Conservation (phyloP, 2,329 filamentous ascomycete genomes). For the Sarocladium brachiariae region DNA sequence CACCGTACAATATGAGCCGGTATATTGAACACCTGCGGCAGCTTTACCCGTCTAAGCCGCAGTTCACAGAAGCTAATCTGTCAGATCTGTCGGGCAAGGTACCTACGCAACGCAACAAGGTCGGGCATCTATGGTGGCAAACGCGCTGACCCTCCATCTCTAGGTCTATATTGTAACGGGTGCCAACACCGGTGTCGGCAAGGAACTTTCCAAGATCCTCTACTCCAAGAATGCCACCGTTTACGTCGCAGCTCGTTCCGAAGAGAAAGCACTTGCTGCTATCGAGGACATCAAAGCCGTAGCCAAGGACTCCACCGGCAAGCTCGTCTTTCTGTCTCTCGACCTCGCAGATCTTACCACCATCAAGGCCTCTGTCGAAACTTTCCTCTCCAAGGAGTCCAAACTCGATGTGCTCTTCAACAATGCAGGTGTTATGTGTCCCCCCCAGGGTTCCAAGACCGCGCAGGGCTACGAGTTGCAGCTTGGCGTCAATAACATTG, state of each 20-base stretch:
- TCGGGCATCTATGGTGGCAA: no score
- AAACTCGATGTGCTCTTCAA: slow-evolving; percentile 31
- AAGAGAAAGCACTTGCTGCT: slow-evolving; percentile 31
- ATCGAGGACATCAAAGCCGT: slow-evolving; percentile 32
- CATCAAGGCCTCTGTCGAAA: slow-evolving; percentile 21
- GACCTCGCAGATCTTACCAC: slow-evolving; percentile 29
- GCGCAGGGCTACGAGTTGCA: slow-evolving; percentile 33
- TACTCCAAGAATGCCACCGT: slow-evolving; percentile 45
- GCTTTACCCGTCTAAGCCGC: slow-evolving; percentile 27
- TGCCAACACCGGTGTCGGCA: slow-evolving; percentile 34
- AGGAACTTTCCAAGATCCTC: slow-evolving; percentile 42
- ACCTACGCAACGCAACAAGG: no score
- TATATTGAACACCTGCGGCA: slow-evolving; percentile 11
- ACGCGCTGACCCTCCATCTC: background rate
- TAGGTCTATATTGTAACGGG: slow-evolving; percentile 43
- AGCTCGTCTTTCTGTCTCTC: slow-evolving; percentile 32
- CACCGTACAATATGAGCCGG: background rate
- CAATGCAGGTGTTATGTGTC: slow-evolving; percentile 34
- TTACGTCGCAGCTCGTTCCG: slow-evolving; percentile 42
- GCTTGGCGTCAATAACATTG: slow-evolving; percentile 32
- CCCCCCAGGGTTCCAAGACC: slow-evolving; percentile 28
- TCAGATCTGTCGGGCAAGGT: slow-evolving; percentile 32
- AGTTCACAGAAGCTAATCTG: slow-evolving; percentile 34
- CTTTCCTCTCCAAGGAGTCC: slow-evolving; percentile 17
- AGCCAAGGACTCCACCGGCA: slow-evolving; percentile 25